A percentile compares a stretch with the other conserved stretches of the same genome.
phyloP scores from a whole-genome alignment of 208 protist genomes.

The Crithidia brevicula region DNA sequence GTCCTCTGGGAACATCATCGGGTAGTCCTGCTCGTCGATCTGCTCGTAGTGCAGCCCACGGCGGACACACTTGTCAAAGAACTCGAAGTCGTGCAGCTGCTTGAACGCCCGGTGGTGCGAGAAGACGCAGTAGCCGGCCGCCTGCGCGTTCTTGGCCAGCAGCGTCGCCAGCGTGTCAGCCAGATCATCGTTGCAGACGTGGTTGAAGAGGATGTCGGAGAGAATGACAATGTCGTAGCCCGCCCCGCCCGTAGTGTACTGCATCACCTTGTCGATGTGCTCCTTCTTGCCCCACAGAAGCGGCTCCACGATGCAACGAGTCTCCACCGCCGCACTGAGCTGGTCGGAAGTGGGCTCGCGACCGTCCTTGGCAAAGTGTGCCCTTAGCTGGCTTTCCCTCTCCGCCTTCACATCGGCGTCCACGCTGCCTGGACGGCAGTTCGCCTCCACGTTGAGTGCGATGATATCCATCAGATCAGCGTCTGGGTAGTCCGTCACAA shows the following conservation, averaged over 20 bases:
- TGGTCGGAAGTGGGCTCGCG: constrained; percentile 9
- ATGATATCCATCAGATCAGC: constrained; percentile 76
- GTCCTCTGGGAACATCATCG: constrained; percentile 91
- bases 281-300: constrained; percentile 84
- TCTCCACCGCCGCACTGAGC: constrained; percentile 16
- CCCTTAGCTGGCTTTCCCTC: constrained; percentile 8
- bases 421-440: constrained; percentile 47
- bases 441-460: constrained; percentile 69
- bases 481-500: constrained; percentile 89
- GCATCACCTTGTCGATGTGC: constrained; percentile 69
- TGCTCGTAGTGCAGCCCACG: constrained; percentile 74
- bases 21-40: constrained; percentile 83
- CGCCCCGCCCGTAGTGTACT: constrained; percentile 49
- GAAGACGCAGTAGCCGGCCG: constrained; percentile 90
- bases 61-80: constrained; percentile 88
- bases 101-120: constrained; percentile 90
- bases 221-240: constrained; percentile 87
- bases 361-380: constrained; percentile 11
- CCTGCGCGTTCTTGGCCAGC: constrained; percentile 41
- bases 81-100: constrained; percentile 82
- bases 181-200: constrained; percentile 90
- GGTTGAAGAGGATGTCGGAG: constrained; percentile 93
- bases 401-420: constrained; percentile 53
- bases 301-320: constrained; percentile 61
- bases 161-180: constrained; percentile 62